Base-by-base conservation (phyloP, 2,329 filamentous ascomycete species). In the Orbilia javanica region DNA sequence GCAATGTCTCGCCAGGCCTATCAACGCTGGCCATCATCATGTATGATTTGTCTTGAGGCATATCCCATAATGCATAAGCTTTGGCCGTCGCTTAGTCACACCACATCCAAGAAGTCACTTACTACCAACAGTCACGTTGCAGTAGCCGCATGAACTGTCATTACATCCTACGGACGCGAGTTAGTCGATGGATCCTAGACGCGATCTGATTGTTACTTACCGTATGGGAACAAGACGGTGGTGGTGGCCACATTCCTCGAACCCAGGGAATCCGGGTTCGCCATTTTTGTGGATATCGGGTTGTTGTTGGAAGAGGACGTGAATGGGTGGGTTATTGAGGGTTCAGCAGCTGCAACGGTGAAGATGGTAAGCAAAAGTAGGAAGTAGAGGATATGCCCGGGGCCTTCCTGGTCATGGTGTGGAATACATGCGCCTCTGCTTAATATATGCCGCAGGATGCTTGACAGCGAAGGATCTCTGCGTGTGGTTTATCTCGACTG, bases 11-110 rank as follows among this genome's bases (percentile, higher is more conserved):
- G 3, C 55, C 34, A 7, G 67, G 63, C 20, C 55, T 60, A 15
- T 73, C 75, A n/a, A 69, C n/a, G 15, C 69, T 55, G 3, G 69
- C 75, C 42, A 74, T 22, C 75, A 79, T 79, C 75, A 79, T 79
- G 46, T 73, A 79, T 3, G 75, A 73, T 22, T 71, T 73, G 36
- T 74, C 75, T 79, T 42, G 13, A 55, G 18, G 18, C 11, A 25
- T n/a, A n/a, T n/a, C n/a, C n/a, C 22, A 44, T 52, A 62, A 11
- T 15, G 13, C 2, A 31, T 44, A 31, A 57, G 13, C 25, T 64
- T 42, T 36, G 11, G 18, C 7, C 11, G 20, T 44, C 31, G 36
- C 29, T 64, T 52, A 42, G 36, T 52, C 29, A 57, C 11, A n/a
- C 42, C 42, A 11, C 36, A 20, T 48, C 20, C 39, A 39, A 36